Evolutionary conservation across 768 basidiomycete genomes (phyloP).

Genomic region (Phlebiopsis gigantea): DNA sequence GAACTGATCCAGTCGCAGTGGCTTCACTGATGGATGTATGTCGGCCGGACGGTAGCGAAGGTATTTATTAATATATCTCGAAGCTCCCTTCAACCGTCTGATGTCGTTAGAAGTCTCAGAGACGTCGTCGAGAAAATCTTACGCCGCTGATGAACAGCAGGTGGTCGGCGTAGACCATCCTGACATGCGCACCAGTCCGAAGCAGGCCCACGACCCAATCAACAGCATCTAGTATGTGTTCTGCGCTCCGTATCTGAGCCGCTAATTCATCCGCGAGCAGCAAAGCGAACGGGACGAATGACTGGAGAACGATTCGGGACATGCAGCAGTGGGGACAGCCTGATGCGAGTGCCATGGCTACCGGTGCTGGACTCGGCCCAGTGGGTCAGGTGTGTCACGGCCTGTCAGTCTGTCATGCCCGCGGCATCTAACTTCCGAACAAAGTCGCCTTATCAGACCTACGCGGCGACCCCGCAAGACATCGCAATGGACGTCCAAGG

Average conservation of each 20-base stretch:
- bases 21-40: conserved; percentile 20
- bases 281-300: conserved; percentile 6
- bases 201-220: conserved; percentile 11
- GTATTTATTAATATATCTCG: conserved; percentile 8
- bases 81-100: neutral
- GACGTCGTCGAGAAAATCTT: conserved; percentile 11
- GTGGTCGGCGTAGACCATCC: neutral
- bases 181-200: conserved; percentile 10
- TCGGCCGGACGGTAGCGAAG: conserved; percentile 19
- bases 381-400: conserved; percentile 3
- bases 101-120: conserved; percentile 1
- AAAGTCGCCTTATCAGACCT: neutral
- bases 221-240: conserved; percentile 4
- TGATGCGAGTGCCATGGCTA: conserved; percentile 5
- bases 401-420: neutral
- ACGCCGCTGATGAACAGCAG: neutral
- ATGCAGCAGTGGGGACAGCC: conserved; percentile 7
- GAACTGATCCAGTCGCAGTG: conserved; percentile 19
- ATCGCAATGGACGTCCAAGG: conserved; percentile 20
- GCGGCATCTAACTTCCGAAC: neutral
- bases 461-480: conserved; percentile 10
- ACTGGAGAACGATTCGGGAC: conserved; percentile 7
- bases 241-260: neutral
- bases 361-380: neutral
- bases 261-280: neutral